phyloP scores from a whole-genome alignment of 768 basidiomycete genomes.

The Tulasnella sp. region DNA sequence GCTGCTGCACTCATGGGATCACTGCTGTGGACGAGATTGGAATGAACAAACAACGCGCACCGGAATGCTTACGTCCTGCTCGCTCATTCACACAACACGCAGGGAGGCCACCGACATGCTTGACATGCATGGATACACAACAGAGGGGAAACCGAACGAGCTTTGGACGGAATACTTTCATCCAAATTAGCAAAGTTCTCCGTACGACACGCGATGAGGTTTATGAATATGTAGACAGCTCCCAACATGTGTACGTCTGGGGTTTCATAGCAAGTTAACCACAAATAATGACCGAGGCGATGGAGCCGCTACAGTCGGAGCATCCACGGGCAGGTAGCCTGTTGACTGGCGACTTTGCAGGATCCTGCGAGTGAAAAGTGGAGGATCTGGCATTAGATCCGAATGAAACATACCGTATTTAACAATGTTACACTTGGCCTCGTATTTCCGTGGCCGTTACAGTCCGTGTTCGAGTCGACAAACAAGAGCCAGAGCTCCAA shows the following conservation, averaged over 20 bases:
- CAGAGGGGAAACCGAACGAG: background rate
- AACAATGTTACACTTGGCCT: too few relatives aligned
- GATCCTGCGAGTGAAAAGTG: too few relatives aligned
- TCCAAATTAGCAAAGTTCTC: background rate
- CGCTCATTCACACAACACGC: background rate
- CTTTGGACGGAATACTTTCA: background rate
- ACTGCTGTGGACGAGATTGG: conserved; percentile 2
- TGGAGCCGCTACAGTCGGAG: too few relatives aligned
- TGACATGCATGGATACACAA: background rate
- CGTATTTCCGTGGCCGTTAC: background rate
- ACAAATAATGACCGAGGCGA: too few relatives aligned
- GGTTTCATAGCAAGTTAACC: too few relatives aligned
- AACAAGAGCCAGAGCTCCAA: background rate
- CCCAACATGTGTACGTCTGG: background rate
- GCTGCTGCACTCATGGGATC: conserved; percentile 25
- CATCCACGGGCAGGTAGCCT: too few relatives aligned
- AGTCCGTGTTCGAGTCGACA: background rate
- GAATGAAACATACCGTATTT: too few relatives aligned
- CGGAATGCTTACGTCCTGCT: background rate
- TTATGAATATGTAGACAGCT: background rate
- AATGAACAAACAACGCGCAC: background rate
- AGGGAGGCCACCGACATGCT: background rate
- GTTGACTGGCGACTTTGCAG: too few relatives aligned
- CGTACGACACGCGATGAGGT: background rate
- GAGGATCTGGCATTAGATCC: too few relatives aligned